Evolutionary conservation across 202 grass and related monocot species (phyloP).

Genomic region (Brachypodium distachyon): DNA sequence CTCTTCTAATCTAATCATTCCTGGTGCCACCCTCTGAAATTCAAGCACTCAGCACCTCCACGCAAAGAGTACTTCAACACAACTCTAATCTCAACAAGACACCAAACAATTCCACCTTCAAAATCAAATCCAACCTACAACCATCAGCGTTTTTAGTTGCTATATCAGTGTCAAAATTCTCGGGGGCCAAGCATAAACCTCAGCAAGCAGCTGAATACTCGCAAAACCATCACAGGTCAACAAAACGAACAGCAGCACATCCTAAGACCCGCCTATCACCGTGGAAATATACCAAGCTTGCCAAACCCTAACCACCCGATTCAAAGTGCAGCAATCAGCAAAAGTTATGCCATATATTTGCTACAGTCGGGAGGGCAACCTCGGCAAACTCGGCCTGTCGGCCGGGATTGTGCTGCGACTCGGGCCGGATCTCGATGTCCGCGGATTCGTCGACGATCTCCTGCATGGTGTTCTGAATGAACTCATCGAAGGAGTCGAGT

Average conservation of each 20-base stretch:
- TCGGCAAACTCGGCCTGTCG: constrained; percentile 93
- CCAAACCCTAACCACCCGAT: constrained; percentile 11
- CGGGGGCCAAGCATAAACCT: not conserved
- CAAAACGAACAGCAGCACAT: not conserved
- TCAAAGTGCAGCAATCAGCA: constrained; percentile 21
- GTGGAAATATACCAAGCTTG: not conserved
- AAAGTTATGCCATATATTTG: constrained; percentile 17
- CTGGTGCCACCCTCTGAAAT: not conserved
- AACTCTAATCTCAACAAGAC: not conserved
- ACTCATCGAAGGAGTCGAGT: constrained; percentile 96
- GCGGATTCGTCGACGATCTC: constrained; percentile 94
- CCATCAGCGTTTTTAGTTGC: not conserved
- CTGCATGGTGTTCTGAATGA: constrained; percentile 98
- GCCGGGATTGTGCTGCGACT: constrained; percentile 97
- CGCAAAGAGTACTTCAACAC: not conserved
- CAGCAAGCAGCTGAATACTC: not conserved
- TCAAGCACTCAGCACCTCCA: not conserved
- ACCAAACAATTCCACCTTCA: not conserved
- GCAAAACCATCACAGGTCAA: constrained; percentile 13
- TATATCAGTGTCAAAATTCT: not conserved
- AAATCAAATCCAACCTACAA: not conserved
- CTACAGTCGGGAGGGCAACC: constrained; percentile 29
- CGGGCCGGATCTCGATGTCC: constrained; percentile 91
- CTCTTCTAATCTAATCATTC: not conserved
- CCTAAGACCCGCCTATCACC: not conserved